Evolutionary conservation across 768 basidiomycete genomes (phyloP), one percentile per base, ranked within the genome.

Genomic region (Cystobasidium onofrii): DNA sequence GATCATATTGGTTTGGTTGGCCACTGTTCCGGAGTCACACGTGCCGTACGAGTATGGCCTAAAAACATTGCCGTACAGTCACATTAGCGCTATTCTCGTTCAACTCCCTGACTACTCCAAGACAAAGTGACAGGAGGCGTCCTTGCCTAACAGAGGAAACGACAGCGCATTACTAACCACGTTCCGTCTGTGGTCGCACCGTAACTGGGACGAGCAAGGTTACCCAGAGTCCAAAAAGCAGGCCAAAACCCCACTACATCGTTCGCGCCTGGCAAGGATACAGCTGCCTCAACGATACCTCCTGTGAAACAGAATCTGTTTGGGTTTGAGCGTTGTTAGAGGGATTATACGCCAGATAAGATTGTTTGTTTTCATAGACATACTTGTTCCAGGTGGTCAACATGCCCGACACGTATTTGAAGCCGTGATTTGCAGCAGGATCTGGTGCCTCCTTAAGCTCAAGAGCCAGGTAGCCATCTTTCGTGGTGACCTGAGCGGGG

Each of bases 21-120:
- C 86, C 81, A 90, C 86, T 0, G 92, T 93, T 12, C 94, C 94
- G 34, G 89, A 63, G 81, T 97, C 93, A 80, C 94, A 97, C 0
- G 85, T 77, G 78, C 87, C 89, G 80, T 97, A 97, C 64, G 87
- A 89, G 81, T 90, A 75, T 31, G n/a, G 46, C 46, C 46, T 50
- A 20, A 12, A 7, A 17, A 7, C 4, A 39, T 39, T 15, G 15
- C n/a, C n/a, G n/a, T n/a, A n/a, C n/a, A n/a, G n/a, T n/a, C n/a
- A n/a, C n/a, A n/a, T n/a, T n/a, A n/a, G n/a, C n/a, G n/a, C n/a
- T n/a, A n/a, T n/a, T n/a, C n/a, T n/a, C n/a, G n/a, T n/a, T n/a
- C n/a, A n/a, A n/a, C n/a, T n/a, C n/a, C n/a, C n/a, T n/a, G n/a
- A n/a, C n/a, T n/a, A n/a, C n/a, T n/a, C n/a, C n/a, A n/a, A n/a